phyloP scores from a whole-genome alignment of 78 protist species.

The Speleostelium caveatum region DNA sequence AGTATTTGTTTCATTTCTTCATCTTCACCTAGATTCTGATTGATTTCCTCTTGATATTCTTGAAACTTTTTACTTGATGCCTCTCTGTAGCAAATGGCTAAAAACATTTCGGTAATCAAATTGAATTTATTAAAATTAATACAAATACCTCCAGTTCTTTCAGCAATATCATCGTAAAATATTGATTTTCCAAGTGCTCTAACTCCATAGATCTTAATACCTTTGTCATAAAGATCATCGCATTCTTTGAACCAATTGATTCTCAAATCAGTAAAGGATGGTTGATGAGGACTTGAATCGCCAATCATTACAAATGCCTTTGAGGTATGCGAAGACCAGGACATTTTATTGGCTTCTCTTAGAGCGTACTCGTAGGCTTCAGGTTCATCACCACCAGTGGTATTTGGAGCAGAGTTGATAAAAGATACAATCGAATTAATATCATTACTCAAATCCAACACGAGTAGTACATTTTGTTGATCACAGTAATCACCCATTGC shows the following conservation, averaged over 20 bases:
- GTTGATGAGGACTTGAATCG: constrained; percentile 81
- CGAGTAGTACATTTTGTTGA: constrained; percentile 17
- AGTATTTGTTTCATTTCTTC: constrained; percentile 29
- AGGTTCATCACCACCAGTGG: constrained; percentile 82
- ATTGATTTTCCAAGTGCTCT: constrained; percentile 43
- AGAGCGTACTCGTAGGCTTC: constrained; percentile 81
- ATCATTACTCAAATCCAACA: constrained; percentile 47
- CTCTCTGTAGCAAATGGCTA: constrained; percentile 84
- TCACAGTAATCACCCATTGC: constrained; percentile 86
- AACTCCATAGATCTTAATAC: constrained; percentile 83
- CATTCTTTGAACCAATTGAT: constrained; percentile 81
- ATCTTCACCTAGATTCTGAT: constrained; percentile 11
- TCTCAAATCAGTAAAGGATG: constrained; percentile 40
- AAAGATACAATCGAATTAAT: constrained; percentile 20
- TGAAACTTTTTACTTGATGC: constrained; percentile 57
- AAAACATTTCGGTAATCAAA: constrained; percentile 83
- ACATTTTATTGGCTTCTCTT: constrained; percentile 39
- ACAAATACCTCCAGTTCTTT: constrained; percentile 75
- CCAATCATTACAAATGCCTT: constrained; percentile 86
- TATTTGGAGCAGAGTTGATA: constrained; percentile 47
- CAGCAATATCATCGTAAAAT: constrained; percentile 76
- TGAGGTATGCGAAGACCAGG: constrained; percentile 65
- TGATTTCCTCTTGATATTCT: constrained; percentile 45
- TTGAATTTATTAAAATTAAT: constrained; percentile 65
- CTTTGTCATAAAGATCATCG: constrained; percentile 59